A percentile compares a stretch with the other conserved stretches of the same genome.
Conservation (phyloP, 805 yeast species). For the Lipomyces sp. region DNA sequence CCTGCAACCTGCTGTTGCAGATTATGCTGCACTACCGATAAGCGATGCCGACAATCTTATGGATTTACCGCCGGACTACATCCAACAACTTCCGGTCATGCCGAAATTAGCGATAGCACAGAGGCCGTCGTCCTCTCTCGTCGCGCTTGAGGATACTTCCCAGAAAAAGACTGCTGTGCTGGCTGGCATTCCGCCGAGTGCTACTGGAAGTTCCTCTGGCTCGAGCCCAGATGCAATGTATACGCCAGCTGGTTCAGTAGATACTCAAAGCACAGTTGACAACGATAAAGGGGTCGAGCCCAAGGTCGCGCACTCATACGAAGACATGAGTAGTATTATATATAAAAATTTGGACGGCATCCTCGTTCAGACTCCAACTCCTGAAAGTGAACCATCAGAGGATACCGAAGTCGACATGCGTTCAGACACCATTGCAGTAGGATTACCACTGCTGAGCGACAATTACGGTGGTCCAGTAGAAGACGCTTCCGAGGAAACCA, state of each 20-base stretch:
- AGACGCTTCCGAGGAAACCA: background rate
- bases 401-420: constrained; percentile 3
- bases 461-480: background rate
- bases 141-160: background rate
- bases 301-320: background rate
- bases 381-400: background rate
- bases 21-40: background rate
- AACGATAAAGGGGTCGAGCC: background rate
- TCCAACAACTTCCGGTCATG: background rate
- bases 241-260: background rate
- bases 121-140: background rate
- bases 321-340: background rate
- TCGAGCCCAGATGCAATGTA: background rate
- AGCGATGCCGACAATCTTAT: background rate
- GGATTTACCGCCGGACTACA: background rate
- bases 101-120: background rate
- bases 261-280: background rate
- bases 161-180: background rate
- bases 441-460: background rate
- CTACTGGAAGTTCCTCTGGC: background rate
- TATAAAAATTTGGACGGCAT: background rate
- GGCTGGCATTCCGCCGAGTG: background rate
- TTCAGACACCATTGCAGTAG: constrained; percentile 4
- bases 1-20: background rate
- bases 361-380: background rate